Base-by-base conservation (phyloP, 495 filamentous ascomycete species). In the Neurospora tetrasperma region DNA sequence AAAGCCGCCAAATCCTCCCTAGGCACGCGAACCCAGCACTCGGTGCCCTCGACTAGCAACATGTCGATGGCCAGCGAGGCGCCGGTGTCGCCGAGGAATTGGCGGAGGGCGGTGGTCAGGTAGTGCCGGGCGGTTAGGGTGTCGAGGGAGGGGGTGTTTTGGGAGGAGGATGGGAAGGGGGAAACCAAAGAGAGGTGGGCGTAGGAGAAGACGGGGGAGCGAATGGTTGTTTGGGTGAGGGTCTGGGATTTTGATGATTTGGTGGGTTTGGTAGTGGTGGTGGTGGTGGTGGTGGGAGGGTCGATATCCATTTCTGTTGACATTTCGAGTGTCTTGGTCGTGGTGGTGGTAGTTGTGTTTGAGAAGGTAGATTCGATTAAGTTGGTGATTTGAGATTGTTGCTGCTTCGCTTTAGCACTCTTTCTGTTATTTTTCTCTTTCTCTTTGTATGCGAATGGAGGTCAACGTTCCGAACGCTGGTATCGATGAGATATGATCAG, bases 21-120 rank as follows among this genome's bases (percentile, higher is more conserved):
- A 0, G 94, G 92, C 1, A 97, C 82, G 20, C 95, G 88, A 41
- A 97, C 83, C 92, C 93, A 97, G 42, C 86, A 86, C 16, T 88
- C 83, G 2, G 79, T 74, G 2, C 79, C 85, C 9, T 86, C 81
- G 5, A 92, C 81, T 59, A 92, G 89, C 9, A 98, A 84, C 42
- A 97, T 90, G 76, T 98, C 95, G 73, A 97, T 81, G 1, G 91
- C 83, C 27, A 97, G 93, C 1, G 90, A 88, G 6, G 91, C 84
- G 42, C 95, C 95, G 3, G 88, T 88, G 41, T 91, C 76, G 10
- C 95, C 95, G 23, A 97, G 88, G 82, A 92, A 97, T 77, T 94
- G 92, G 10, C 86, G 86, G 1, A 97, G 83, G 0, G 94, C 91
- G 40, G 90, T 80, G 27, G 88, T 90, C 70, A 96, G 89, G 76